Percentiles rank a stretch among this genome's conserved stretches.
Evolutionary conservation across 106 monocot species (phyloP).

Genomic region (Allium fistulosum): DNA sequence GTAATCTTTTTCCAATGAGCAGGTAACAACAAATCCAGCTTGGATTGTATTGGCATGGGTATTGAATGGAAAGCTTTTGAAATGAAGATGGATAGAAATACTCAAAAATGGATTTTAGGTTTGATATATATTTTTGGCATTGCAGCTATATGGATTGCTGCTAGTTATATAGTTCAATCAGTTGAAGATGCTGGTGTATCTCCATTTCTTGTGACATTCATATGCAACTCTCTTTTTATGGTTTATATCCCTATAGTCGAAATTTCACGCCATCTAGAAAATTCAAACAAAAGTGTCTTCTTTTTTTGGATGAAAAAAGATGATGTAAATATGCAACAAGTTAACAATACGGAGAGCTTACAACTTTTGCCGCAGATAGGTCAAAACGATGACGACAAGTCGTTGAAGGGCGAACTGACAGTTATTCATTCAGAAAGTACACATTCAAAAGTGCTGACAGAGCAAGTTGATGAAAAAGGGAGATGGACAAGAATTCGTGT

Average conservation of each 20-base stretch:
- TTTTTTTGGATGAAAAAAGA: slow-evolving; percentile 9
- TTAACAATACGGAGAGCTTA: slow-evolving; percentile 30
- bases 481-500: slow-evolving; percentile 64
- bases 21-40: neutral
- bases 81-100: slow-evolving; percentile 18
- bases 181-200: slow-evolving; percentile 86
- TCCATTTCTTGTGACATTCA: slow-evolving; percentile 88
- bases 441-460: slow-evolving; percentile 4
- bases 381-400: slow-evolving; percentile 4
- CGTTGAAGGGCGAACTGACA: neutral
- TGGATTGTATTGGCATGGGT: slow-evolving; percentile 7
- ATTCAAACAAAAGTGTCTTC: slow-evolving; percentile 25
- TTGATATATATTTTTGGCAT: slow-evolving; percentile 73
- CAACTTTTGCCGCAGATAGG: slow-evolving; percentile 40
- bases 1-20: neutral
- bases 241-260: slow-evolving; percentile 82
- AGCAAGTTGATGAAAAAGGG: slow-evolving; percentile 42
- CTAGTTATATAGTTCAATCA: slow-evolving; percentile 95
- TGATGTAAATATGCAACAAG: neutral
- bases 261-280: slow-evolving; percentile 42
- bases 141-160: slow-evolving; percentile 86
- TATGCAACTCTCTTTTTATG: slow-evolving; percentile 88
- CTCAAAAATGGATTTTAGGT: slow-evolving; percentile 68
- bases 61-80: slow-evolving; percentile 2
- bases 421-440: slow-evolving; percentile 1